phyloP scores from a whole-genome alignment of 495 filamentous ascomycete species.

The Aspergillus sparsus region DNA sequence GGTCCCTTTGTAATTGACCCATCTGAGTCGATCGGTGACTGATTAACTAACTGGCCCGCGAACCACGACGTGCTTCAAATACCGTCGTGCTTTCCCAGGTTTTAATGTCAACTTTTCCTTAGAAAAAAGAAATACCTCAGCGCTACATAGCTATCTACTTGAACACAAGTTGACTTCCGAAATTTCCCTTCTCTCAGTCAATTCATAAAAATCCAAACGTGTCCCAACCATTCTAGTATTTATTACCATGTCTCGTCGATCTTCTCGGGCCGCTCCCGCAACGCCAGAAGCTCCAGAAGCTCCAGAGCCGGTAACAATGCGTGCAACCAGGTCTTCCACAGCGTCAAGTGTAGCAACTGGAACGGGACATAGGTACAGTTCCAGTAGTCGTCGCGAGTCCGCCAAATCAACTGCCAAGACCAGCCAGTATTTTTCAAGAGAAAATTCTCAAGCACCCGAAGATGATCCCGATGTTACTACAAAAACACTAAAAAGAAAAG shows the following conservation, averaged over 20 bases:
- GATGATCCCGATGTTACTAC: conserved; percentile 25
- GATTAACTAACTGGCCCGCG: conserved; percentile 7
- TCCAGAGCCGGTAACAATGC: conserved; percentile 39
- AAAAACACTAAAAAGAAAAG: conserved; percentile 19
- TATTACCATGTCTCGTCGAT: conserved; percentile 42
- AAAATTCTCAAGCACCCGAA: conserved; percentile 32
- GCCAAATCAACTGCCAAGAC: conserved; percentile 54
- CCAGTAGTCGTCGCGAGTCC: conserved; percentile 25
- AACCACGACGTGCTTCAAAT: conserved; percentile 2
- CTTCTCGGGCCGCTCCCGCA: conserved; percentile 42
- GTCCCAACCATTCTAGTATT: not conserved
- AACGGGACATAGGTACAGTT: conserved; percentile 46
- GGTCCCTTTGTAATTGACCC: conserved; percentile 19
- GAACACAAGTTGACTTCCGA: too few relatives aligned
- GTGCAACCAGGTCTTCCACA: conserved; percentile 41
- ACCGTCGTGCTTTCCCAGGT: not conserved
- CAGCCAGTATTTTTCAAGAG: conserved; percentile 58
- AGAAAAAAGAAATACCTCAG: too few relatives aligned
- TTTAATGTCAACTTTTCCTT: not conserved
- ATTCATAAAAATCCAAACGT: not conserved
- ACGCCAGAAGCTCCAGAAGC: conserved; percentile 30
- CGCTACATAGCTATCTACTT: conserved; percentile 13
- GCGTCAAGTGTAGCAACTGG: conserved; percentile 37
- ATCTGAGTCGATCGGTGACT: conserved; percentile 25
- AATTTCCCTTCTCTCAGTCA: not conserved